phyloP scores from a whole-genome alignment of 495 filamentous ascomycete genomes.

The Rhizodiscina lignyota region DNA sequence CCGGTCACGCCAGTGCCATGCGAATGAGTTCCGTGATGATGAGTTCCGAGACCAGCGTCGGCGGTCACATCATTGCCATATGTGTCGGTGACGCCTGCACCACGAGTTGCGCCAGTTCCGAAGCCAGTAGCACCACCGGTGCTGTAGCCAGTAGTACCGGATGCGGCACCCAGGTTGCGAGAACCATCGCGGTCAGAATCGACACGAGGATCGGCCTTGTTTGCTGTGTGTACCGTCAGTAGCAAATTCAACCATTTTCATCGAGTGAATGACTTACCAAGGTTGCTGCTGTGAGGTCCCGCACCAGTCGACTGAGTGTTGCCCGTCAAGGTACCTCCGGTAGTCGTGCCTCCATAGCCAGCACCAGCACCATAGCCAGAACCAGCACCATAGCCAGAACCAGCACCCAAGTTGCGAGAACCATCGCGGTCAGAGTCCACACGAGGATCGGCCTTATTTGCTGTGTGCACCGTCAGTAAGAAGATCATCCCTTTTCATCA shows the following conservation, averaged over 20 bases:
- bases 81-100: not conserved
- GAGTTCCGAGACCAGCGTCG: not conserved
- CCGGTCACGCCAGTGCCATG: constrained; percentile 17
- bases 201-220: constrained; percentile 32
- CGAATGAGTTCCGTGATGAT: not conserved
- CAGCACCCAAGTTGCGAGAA: constrained; percentile 3
- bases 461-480: too few relatives aligned
- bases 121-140: not conserved
- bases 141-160: not conserved
- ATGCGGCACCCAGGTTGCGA: constrained; percentile 1
- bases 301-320: too few relatives aligned
- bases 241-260: too few relatives aligned
- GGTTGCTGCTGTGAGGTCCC: too few relatives aligned
- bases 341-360: too few relatives aligned
- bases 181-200: constrained; percentile 24
- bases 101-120: not conserved
- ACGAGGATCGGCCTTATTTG: constrained; percentile 32
- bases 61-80: not conserved
- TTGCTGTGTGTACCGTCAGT: too few relatives aligned
- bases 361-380: not conserved
- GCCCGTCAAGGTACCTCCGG: too few relatives aligned
- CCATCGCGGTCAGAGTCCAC: constrained; percentile 26
- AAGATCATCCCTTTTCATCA: too few relatives aligned
- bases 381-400: not conserved
- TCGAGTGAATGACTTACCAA: too few relatives aligned